phyloP scores from a whole-genome alignment of 2,329 filamentous ascomycete species.

The Aspergillus neoniger region DNA sequence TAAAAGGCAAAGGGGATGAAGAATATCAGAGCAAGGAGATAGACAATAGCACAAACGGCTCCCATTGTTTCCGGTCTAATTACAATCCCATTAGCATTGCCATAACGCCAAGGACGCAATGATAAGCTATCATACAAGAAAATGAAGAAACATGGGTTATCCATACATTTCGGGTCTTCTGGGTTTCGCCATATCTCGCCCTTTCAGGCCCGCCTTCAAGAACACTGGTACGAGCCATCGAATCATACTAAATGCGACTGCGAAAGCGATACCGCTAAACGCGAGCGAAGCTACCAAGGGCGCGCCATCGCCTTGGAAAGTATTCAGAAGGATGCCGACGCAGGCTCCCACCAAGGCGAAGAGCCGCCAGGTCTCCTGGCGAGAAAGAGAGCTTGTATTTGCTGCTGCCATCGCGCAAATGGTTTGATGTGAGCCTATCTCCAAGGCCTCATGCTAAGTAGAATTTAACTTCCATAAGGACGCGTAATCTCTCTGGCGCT shows the following conservation, averaged over 20 bases:
- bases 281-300: conserved; percentile 86
- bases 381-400: conserved; percentile 45
- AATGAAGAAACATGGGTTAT: neutral
- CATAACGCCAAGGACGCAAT: neutral
- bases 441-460: neutral
- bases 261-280: conserved; percentile 81
- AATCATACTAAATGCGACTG: conserved; percentile 80
- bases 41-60: conserved; percentile 87
- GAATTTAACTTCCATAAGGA: neutral
- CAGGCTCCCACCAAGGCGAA: conserved; percentile 68
- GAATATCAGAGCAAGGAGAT: conserved; percentile 81
- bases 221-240: conserved; percentile 91
- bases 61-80: conserved; percentile 89
- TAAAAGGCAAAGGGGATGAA: conserved; percentile 98
- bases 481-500: neutral
- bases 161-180: conserved; percentile 71
- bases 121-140: neutral
- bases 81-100: conserved; percentile 11
- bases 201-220: conserved; percentile 83
- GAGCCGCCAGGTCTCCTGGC: conserved; percentile 58
- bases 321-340: conserved; percentile 71
- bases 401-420: conserved; percentile 33
- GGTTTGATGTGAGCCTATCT: conserved; percentile 12
- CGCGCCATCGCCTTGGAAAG: conserved; percentile 81
- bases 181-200: conserved; percentile 81